phyloP scores from a whole-genome alignment of 495 filamentous ascomycete species.

The Ascobolus immersus region DNA sequence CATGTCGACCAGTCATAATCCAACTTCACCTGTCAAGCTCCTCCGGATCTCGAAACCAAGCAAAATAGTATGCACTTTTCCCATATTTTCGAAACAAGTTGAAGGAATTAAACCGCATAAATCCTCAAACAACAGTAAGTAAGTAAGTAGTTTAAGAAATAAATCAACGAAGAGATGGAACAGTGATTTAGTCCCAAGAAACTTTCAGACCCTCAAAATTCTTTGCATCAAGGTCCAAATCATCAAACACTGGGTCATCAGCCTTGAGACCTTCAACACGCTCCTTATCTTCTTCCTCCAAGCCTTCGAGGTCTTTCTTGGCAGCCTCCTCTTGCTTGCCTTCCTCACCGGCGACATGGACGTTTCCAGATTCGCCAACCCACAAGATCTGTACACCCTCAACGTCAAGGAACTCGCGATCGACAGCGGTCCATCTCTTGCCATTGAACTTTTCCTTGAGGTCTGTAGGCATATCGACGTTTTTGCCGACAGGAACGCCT shows the following conservation, averaged over 20 bases:
- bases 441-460: neutral
- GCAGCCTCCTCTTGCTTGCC: slow-evolving; percentile 6
- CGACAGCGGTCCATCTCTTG: neutral
- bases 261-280: slow-evolving; percentile 9
- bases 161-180: too few species aligned
- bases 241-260: slow-evolving; percentile 11
- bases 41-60: too few species aligned
- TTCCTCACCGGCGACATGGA: neutral
- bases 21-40: too few species aligned
- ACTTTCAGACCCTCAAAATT: slow-evolving; percentile 7
- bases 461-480: neutral
- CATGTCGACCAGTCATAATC: too few species aligned
- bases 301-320: slow-evolving; percentile 8
- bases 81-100: too few species aligned
- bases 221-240: slow-evolving; percentile 13
- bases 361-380: neutral
- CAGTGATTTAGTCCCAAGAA: slow-evolving; percentile 9
- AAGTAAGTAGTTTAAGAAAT: too few species aligned
- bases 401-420: neutral
- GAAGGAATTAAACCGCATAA: too few species aligned
- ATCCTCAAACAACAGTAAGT: too few species aligned
- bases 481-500: too few species aligned
- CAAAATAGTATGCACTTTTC: too few species aligned
- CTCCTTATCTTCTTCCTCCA: slow-evolving; percentile 11
- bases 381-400: neutral